Percentiles rank a stretch among this genome's conserved stretches.
Evolutionary conservation across 2,329 filamentous ascomycete species (phyloP).

Genomic region (Trichoderma sp.): DNA sequence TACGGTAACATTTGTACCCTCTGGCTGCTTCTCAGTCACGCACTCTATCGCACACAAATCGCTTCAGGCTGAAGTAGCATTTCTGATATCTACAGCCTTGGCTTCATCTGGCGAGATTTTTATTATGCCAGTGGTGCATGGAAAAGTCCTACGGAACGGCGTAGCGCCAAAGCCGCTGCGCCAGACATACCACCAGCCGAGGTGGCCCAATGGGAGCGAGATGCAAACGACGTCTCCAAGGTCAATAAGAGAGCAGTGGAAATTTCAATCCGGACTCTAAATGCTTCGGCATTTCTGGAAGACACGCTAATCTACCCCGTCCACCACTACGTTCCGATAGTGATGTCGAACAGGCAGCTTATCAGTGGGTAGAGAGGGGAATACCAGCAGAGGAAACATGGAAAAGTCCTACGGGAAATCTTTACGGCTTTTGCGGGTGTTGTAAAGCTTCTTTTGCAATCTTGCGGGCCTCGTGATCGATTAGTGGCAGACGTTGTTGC

Average conservation of each 20-base stretch:
- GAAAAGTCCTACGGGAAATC: conserved; percentile 28
- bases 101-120: too few species aligned
- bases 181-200: too few species aligned
- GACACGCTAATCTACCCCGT: not conserved
- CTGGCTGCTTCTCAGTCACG: too few species aligned
- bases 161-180: too few species aligned
- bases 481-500: not conserved
- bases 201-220: conserved; percentile 34
- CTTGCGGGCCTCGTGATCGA: not conserved
- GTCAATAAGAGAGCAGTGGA: conserved; percentile 29
- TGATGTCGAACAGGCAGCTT: conserved; percentile 34
- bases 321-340: conserved; percentile 20
- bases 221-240: conserved; percentile 29
- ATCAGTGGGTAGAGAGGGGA: conserved; percentile 32
- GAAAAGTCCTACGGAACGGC: too few species aligned
- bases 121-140: too few species aligned
- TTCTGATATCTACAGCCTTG: too few species aligned
- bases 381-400: conserved; percentile 31
- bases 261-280: conserved; percentile 27
- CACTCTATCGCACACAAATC: too few species aligned
- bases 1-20: too few species aligned
- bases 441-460: conserved; percentile 18
- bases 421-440: conserved; percentile 28
- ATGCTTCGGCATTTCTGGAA: conserved; percentile 24
- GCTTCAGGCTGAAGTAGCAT: too few species aligned